Percentiles rank a stretch among this genome's conserved stretches.
Evolutionary conservation across 345 rosid genomes (phyloP).

Genomic region (Gossypium turneri): DNA sequence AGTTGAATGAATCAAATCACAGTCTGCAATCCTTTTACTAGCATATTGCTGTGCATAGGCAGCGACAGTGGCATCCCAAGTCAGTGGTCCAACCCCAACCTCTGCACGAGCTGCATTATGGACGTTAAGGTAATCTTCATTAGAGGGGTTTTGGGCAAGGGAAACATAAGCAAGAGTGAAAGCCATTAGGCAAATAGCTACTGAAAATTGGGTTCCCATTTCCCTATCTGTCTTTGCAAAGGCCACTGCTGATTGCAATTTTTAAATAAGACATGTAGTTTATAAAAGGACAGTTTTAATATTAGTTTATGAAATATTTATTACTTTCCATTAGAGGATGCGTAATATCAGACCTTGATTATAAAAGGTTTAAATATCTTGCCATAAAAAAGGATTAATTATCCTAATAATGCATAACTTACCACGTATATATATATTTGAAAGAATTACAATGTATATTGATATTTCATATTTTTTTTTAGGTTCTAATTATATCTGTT

Average conservation of each 20-base stretch:
- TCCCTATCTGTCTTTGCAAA: background rate
- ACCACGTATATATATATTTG: background rate
- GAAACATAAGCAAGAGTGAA: background rate
- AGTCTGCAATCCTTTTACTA: conserved; percentile 10
- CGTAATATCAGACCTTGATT: too few species aligned
- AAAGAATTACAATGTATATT: background rate
- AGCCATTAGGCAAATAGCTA: background rate
- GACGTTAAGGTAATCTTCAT: conserved; percentile 4
- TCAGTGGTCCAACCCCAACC: conserved; percentile 7
- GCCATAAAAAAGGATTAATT: too few species aligned
- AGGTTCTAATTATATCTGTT: too few species aligned
- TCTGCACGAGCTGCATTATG: conserved; percentile 6
- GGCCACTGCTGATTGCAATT: background rate
- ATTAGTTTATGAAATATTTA: background rate
- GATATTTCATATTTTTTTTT: background rate
- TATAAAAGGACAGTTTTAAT: background rate
- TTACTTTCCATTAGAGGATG: too few species aligned
- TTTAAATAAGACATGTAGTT: background rate
- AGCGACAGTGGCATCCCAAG: background rate
- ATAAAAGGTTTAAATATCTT: too few species aligned
- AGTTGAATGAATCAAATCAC: background rate
- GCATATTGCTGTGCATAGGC: conserved; percentile 11
- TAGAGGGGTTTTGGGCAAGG: background rate
- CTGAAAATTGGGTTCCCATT: background rate
- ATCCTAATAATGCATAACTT: background rate